Conservation (phyloP, 495 filamentous ascomycete species). For the Hypoxylon lenormandii region DNA sequence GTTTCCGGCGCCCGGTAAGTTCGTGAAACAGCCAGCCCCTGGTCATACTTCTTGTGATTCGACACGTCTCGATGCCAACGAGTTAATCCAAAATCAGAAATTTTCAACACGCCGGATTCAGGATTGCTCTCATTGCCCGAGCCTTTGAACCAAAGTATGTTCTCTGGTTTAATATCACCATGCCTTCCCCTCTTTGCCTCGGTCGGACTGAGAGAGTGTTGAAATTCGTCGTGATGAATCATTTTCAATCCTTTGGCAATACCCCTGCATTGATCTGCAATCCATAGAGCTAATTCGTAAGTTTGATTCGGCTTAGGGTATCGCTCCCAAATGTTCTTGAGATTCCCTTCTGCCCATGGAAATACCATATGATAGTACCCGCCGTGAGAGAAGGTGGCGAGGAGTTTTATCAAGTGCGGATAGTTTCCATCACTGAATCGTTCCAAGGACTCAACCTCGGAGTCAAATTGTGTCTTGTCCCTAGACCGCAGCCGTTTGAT, state of each 20-base stretch:
- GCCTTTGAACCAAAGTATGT: slow-evolving; percentile 40
- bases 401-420: slow-evolving; percentile 33
- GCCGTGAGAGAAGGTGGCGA: background rate
- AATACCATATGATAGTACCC: slow-evolving; percentile 23
- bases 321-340: background rate
- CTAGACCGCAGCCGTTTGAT: slow-evolving; percentile 17
- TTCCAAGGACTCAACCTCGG: slow-evolving; percentile 27
- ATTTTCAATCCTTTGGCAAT: slow-evolving; percentile 8
- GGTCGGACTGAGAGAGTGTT: background rate
- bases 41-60: too few relatives aligned
- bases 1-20: too few relatives aligned
- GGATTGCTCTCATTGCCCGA: background rate
- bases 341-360: slow-evolving; percentile 26
- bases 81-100: too few relatives aligned
- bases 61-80: too few relatives aligned
- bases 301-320: background rate
- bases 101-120: slow-evolving; percentile 14
- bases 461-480: slow-evolving; percentile 9
- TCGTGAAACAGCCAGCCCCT: too few relatives aligned
- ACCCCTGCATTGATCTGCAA: slow-evolving; percentile 12
- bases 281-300: background rate
- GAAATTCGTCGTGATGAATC: background rate
- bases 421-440: slow-evolving; percentile 27
- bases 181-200: slow-evolving; percentile 25
- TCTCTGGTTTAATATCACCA: slow-evolving; percentile 49